A percentile compares a stretch with the other conserved stretches of the same genome.
Evolutionary conservation across 257 asterid species (phyloP).

Genomic region (Rehmannia glutinosa): DNA sequence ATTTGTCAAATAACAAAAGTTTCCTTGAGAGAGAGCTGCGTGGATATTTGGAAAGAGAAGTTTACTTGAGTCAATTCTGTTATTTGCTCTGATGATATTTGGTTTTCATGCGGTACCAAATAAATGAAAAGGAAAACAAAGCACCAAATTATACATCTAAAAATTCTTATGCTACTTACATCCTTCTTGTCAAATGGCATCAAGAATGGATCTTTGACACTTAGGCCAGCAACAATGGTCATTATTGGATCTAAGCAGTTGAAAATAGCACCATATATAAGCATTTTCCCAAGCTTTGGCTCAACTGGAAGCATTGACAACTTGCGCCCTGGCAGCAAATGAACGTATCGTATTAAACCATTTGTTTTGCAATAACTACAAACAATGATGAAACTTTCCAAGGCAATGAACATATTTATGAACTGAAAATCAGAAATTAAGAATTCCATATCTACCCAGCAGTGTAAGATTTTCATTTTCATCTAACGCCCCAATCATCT

Average conservation of each 20-base stretch:
- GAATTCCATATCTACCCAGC: constrained; percentile 49
- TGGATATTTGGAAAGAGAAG: no score
- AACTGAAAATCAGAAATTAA: constrained; percentile 11
- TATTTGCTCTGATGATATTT: neutral
- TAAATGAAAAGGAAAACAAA: neutral
- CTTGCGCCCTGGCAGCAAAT: constrained; percentile 56
- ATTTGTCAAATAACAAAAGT: constrained; percentile 4
- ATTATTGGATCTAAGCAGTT: constrained; percentile 81
- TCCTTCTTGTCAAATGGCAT: constrained; percentile 95
- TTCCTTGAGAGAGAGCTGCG: no score
- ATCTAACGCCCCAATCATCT: constrained; percentile 87
- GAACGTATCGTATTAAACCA: constrained; percentile 13
- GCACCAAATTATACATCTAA: constrained; percentile 6
- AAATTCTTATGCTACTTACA: constrained; percentile 46
- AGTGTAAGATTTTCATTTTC: constrained; percentile 78
- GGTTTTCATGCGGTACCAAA: neutral
- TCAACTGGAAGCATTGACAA: constrained; percentile 94
- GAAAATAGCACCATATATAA: constrained; percentile 67
- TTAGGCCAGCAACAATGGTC: constrained; percentile 91
- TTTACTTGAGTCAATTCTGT: neutral
- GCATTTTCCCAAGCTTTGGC: constrained; percentile 98
- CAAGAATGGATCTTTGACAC: constrained; percentile 88
- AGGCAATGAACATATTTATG: constrained; percentile 11
- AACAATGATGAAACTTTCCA: neutral
- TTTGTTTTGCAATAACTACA: neutral